These are phyloP conservation scores for Yamadazyma nakazawae DNA, from an alignment of 805 yeast genomes.

Conservation along the genomic window DNA sequence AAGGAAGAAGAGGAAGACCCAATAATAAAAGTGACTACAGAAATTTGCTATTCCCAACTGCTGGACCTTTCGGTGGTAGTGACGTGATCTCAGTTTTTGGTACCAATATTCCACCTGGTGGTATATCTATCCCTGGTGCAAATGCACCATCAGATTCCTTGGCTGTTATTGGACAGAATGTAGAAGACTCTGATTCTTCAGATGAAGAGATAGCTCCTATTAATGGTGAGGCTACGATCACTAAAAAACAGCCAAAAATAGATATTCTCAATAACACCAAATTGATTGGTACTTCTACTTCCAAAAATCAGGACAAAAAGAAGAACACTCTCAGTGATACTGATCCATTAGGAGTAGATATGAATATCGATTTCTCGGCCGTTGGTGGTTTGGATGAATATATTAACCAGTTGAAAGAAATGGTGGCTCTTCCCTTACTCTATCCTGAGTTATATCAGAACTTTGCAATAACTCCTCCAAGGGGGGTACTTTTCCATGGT, in stretches of 20 bases:
- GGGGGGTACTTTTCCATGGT: conserved; percentile 97
- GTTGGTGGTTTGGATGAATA: conserved; percentile 93
- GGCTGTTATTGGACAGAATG: conserved; percentile 33
- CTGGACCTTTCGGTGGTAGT: conserved; percentile 97
- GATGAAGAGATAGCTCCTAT: conserved; percentile 55
- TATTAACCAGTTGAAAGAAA: conserved; percentile 89
- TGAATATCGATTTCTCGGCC: conserved; percentile 76
- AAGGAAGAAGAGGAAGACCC: conserved; percentile 40
- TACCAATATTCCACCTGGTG: conserved; percentile 53
- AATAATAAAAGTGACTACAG: conserved; percentile 46
- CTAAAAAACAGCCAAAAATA: conserved; percentile 23
- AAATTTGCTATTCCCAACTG: conserved; percentile 82
- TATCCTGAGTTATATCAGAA: conserved; percentile 92
- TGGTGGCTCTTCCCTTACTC: conserved; percentile 89
- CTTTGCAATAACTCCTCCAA: conserved; percentile 90
- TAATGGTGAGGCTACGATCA: conserved; percentile 37
- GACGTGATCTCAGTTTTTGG: conserved; percentile 86
- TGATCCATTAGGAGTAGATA: conserved; percentile 89
- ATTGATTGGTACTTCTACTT: conserved; percentile 31
- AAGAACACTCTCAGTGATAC: conserved; percentile 74
- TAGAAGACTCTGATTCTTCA: conserved; percentile 57
- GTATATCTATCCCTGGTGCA: conserved; percentile 38
- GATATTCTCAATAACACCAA: conserved; percentile 23
- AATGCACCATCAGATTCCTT: conserved; percentile 12
- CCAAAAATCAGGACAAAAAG: conserved; percentile 43